Conservation (phyloP, 2,329 filamentous ascomycete genomes). For the Zarea fungicola region DNA sequence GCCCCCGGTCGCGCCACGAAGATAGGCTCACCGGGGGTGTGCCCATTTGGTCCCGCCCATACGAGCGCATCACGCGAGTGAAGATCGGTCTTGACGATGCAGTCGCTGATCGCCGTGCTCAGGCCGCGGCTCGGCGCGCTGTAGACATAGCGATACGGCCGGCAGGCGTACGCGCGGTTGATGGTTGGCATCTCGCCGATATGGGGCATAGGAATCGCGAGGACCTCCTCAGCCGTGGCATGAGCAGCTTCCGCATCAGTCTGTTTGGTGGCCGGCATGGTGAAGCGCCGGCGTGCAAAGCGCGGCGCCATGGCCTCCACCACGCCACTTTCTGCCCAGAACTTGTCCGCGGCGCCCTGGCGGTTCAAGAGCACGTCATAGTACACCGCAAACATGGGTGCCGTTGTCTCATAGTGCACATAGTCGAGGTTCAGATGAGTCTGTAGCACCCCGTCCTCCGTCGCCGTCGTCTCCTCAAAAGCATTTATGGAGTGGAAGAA, state of each 20-base stretch:
- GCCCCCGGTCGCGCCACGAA: conserved; percentile 42
- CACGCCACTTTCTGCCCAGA: conserved; percentile 25
- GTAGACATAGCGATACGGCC: conserved; percentile 51
- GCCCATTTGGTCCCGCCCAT: conserved; percentile 48
- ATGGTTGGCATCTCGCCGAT: conserved; percentile 55
- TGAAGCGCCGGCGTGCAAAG: conserved; percentile 3
- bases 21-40: conserved; percentile 60
- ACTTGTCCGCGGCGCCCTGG: conserved; percentile 19
- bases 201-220: conserved; percentile 34
- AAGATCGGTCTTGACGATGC: conserved; percentile 55
- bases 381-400: conserved; percentile 55
- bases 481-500: conserved; percentile 70
- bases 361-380: conserved; percentile 55
- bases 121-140: conserved; percentile 45
- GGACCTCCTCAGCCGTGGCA: conserved; percentile 10
- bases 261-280: neutral
- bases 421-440: conserved; percentile 52
- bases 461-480: conserved; percentile 49
- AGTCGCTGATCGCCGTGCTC: conserved; percentile 49
- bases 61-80: conserved; percentile 37
- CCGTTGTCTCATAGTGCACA: conserved; percentile 3
- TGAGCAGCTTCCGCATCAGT: neutral
- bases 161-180: conserved; percentile 47
- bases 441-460: conserved; percentile 55
- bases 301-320: conserved; percentile 15